phyloP scores from a whole-genome alignment of 2,329 filamentous ascomycete species.

The Claviceps fusiformis region DNA sequence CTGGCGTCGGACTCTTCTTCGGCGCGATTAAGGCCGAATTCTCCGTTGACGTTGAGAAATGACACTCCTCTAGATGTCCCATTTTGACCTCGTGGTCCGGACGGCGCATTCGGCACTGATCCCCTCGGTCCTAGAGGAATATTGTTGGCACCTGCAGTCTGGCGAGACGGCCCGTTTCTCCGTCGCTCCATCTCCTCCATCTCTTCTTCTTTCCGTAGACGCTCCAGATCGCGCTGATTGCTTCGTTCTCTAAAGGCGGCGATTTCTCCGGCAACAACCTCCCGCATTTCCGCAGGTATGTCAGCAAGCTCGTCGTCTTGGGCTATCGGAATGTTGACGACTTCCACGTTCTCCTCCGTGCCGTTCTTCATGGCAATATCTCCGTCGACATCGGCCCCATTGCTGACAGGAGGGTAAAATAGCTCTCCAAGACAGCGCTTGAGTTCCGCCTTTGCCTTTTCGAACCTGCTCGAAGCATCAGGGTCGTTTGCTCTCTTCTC shows the following conservation, averaged over 20 bases:
- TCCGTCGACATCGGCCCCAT: conserved; percentile 44
- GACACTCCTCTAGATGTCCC: conserved; percentile 43
- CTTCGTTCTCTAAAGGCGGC: conserved; percentile 87
- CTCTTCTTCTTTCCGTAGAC: conserved; percentile 78
- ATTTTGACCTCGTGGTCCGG: conserved; percentile 51
- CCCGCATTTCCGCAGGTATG: conserved; percentile 91
- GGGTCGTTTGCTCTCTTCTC: conserved; percentile 51
- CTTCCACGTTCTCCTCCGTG: conserved; percentile 56
- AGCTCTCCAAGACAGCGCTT: conserved; percentile 56
- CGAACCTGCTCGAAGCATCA: conserved; percentile 52
- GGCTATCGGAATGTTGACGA: conserved; percentile 77
- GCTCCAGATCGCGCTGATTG: conserved; percentile 75
- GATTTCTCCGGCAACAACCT: conserved; percentile 88
- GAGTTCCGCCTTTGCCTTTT: conserved; percentile 55
- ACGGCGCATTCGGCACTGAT: conserved; percentile 56
- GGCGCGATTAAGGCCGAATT: conserved; percentile 50
- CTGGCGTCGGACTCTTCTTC: conserved; percentile 81
- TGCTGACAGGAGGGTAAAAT: conserved; percentile 47
- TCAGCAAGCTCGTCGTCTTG: conserved; percentile 90
- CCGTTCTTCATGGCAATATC: conserved; percentile 58
- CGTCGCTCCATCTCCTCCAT: conserved; percentile 75
- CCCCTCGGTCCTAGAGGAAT: conserved; percentile 26
- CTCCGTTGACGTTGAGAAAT: conserved; percentile 82
- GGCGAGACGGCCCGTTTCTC: conserved; percentile 48
- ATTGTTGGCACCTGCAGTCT: conserved; percentile 52